Base-by-base conservation (phyloP, 1,139 yeast species). In the Zygosaccharomyces sapae region DNA sequence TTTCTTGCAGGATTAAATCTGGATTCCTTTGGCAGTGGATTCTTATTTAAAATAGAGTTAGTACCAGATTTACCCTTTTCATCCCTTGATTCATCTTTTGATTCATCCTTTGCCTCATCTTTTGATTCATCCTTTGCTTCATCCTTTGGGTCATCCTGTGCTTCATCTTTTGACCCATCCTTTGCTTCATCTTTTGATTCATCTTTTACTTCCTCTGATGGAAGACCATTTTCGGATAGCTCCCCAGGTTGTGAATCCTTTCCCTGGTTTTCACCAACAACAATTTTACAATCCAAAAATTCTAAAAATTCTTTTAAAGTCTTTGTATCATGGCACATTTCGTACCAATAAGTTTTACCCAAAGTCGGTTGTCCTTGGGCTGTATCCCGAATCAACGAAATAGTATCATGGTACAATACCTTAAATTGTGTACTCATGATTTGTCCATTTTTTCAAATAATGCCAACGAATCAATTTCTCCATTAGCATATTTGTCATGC, bases 371-470 rank as follows among this genome's bases (percentile, higher is more conserved):
- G 49, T 4, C 58, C 59, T 19, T 53, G 53, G 12, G 44, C 46
- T 3, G 52, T 48, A 47, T 63, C 67, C 20, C 57, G 56, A 22
- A 63, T 38, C 48, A 61, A 41, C 9, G 59, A 47, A 9, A 65
- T 64, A 1, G 65, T 57, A 48, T 63, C 66, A 41, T 62, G 65
- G 44, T 62, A 63, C 3, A 62, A 46, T 8, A 63, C 40, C 42
- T 63, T 63, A 39, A 63, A 63, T 33, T 56, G 58, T 7, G 59
- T 33, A 48, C 67, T 62, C 56, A 62, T 53, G 13, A 47, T 48
- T 37, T 63, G 64, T 3, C 65, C 66, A 47, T 55, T 55, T 39
- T 61, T 38, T 62, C 64, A 50, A 63, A 63, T 19, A 62, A 45
- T 5, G 58, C 51, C 36, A 52, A 58, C 1, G 58, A 54, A 33